Evolutionary conservation across 2,329 filamentous ascomycete genomes (phyloP).

Genomic region (Epichloe amarillans): DNA sequence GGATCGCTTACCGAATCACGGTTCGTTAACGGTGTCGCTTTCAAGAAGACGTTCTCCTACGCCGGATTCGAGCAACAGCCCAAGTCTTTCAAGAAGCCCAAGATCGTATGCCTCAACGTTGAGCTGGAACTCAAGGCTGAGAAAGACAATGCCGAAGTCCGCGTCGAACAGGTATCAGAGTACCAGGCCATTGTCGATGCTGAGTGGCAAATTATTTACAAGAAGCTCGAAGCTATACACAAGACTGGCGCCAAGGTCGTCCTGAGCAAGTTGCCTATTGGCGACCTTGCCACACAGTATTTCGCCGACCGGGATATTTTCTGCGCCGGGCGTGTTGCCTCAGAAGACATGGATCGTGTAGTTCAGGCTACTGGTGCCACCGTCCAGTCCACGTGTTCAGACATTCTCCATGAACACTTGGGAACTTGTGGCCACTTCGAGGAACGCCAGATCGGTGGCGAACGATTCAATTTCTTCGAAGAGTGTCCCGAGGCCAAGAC

Average conservation of each 20-base stretch:
- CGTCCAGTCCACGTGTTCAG: conserved; percentile 89
- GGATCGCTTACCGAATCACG: conserved; percentile 91
- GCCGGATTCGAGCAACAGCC: conserved; percentile 99
- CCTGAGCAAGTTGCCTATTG: conserved; percentile 91
- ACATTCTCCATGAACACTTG: conserved; percentile 79
- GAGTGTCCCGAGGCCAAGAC: conserved; percentile 93
- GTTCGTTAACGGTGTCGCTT: conserved; percentile 95
- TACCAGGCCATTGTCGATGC: conserved; percentile 99
- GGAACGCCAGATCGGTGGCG: conserved; percentile 91
- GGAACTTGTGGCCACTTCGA: conserved; percentile 86
- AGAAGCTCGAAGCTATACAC: conserved; percentile 92
- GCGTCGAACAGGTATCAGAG: conserved; percentile 95
- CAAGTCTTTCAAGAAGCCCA: conserved; percentile 85
- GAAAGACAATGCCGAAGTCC: conserved; percentile 97
- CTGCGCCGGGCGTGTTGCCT: conserved; percentile 84
- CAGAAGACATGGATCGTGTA: conserved; percentile 90
- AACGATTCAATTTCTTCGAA: conserved; percentile 98
- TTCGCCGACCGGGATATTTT: conserved; percentile 98
- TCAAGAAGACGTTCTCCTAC: conserved; percentile 99
- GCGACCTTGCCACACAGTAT: conserved; percentile 92
- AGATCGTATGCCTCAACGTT: conserved; percentile 95
- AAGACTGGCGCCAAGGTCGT: conserved; percentile 95
- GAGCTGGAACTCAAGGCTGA: conserved; percentile 97
- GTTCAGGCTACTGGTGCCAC: conserved; percentile 88
- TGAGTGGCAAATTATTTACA: conserved; percentile 99